These are phyloP conservation scores for Escovopsis sp. DNA, from an alignment of 2,329 filamentous ascomycete genomes.

Conservation along the genomic window DNA sequence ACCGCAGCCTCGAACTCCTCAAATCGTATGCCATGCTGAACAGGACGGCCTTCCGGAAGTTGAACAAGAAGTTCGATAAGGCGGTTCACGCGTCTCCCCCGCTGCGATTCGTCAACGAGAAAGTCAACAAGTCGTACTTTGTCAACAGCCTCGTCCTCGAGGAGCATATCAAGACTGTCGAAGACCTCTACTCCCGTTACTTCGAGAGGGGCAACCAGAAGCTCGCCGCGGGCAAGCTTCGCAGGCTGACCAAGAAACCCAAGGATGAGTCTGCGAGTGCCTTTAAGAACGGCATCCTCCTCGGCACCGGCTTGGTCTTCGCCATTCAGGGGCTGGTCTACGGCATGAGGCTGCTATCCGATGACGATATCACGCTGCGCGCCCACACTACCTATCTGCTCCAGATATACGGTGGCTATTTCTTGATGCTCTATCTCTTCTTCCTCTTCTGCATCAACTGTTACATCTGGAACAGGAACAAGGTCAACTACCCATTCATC, in stretches of 20 bases:
- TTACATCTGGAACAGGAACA: constrained; percentile 64
- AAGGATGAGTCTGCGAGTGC: constrained; percentile 41
- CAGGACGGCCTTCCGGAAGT: constrained; percentile 85
- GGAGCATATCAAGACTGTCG: constrained; percentile 61
- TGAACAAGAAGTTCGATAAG: constrained; percentile 99
- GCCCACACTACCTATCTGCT: constrained; percentile 53
- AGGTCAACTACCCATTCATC: constrained; percentile 92
- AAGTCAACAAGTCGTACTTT: constrained; percentile 82
- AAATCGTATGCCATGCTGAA: constrained; percentile 88
- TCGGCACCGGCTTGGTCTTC: constrained; percentile 55
- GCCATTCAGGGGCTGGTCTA: constrained; percentile 50
- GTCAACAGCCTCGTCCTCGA: constrained; percentile 80
- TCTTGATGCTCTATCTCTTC: constrained; percentile 67
- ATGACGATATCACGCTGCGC: constrained; percentile 31
- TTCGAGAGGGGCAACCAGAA: constrained; percentile 92
- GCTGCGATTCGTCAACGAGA: constrained; percentile 75
- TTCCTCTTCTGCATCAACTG: constrained; percentile 77
- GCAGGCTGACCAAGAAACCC: constrained; percentile 49
- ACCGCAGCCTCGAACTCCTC: constrained; percentile 77
- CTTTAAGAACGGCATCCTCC: constrained; percentile 48
- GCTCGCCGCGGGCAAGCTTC: constrained; percentile 73
- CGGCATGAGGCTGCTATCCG: constrained; percentile 37
- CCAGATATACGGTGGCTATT: constrained; percentile 89
- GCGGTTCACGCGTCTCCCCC: constrained; percentile 63
- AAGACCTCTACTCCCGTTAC: constrained; percentile 87